Percentiles rank a stretch among this genome's conserved stretches.
These are phyloP conservation scores for Brassica cretica DNA, from an alignment of 345 rosid species.

Conservation along the genomic window DNA sequence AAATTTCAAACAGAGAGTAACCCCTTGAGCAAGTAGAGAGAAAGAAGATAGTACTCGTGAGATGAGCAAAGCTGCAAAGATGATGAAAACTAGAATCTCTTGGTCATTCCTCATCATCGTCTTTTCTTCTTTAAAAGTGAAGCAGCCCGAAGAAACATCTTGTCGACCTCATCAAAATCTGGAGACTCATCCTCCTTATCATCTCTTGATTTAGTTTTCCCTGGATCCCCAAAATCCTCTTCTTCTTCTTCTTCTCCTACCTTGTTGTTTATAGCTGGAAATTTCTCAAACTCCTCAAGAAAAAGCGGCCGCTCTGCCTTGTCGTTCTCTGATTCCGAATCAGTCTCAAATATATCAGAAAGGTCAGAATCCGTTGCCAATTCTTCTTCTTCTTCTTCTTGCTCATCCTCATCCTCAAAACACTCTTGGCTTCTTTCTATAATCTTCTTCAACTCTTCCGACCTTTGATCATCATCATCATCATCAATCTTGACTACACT, in stretches of 20 bases:
- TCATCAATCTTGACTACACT: background rate
- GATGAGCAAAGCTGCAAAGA: background rate
- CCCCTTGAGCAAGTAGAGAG: slow-evolving; percentile 2
- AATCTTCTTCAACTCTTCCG: slow-evolving; percentile 55
- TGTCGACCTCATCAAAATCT: slow-evolving; percentile 74
- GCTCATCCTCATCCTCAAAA: slow-evolving; percentile 39
- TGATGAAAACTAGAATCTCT: background rate
- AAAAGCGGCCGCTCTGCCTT: slow-evolving; percentile 54
- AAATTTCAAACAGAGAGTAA: background rate
- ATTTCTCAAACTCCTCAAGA: slow-evolving; percentile 71
- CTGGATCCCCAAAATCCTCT: background rate
- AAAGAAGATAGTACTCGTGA: background rate
- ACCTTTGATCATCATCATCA: slow-evolving; percentile 14
- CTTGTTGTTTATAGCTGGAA: slow-evolving; percentile 48
- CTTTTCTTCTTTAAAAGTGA: slow-evolving; percentile 65
- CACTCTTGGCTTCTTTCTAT: slow-evolving; percentile 43
- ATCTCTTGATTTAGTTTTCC: background rate
- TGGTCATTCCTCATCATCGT: slow-evolving; percentile 37
- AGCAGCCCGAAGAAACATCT: slow-evolving; percentile 81
- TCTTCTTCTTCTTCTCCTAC: slow-evolving; percentile 39
- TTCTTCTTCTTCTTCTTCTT: slow-evolving; percentile 17
- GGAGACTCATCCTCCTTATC: slow-evolving; percentile 42
- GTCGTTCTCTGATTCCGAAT: slow-evolving; percentile 59
- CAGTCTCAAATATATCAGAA: slow-evolving; percentile 74
- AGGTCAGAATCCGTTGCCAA: slow-evolving; percentile 51